phyloP scores from a whole-genome alignment of 345 rosid genomes.

The Durio zibethinus region DNA sequence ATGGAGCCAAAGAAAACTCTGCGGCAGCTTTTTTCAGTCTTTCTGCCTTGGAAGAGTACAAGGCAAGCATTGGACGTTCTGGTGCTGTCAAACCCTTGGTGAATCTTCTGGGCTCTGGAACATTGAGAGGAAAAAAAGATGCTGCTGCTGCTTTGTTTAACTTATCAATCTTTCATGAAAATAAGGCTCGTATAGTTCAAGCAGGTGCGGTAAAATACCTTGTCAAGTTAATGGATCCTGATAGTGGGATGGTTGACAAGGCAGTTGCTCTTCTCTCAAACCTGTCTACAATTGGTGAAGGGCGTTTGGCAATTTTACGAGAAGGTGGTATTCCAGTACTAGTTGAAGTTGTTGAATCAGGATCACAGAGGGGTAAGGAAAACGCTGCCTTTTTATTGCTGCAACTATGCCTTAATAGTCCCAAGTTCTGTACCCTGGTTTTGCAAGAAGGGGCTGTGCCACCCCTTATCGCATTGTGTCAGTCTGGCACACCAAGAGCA shows the following conservation, averaged over 20 bases:
- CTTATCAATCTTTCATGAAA: constrained; percentile 86
- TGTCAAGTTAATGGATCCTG: constrained; percentile 67
- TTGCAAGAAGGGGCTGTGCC: constrained; percentile 97
- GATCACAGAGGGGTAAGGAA: constrained; percentile 92
- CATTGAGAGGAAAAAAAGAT: constrained; percentile 85
- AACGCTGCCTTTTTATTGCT: constrained; percentile 77
- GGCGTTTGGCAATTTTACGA: constrained; percentile 59
- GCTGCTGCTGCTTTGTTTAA: constrained; percentile 91
- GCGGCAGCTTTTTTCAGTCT: constrained; percentile 86
- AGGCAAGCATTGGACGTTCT: constrained; percentile 75
- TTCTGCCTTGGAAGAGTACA: constrained; percentile 70
- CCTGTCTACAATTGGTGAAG: constrained; percentile 78
- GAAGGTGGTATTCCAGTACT: constrained; percentile 77
- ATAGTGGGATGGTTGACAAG: constrained; percentile 82
- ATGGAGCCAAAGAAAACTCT: constrained; percentile 85
- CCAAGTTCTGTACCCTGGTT: constrained; percentile 81
- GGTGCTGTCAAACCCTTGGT: constrained; percentile 77
- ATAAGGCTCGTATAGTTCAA: constrained; percentile 86
- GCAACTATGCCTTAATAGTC: constrained; percentile 75
- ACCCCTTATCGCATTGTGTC: constrained; percentile 92
- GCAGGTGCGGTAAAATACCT: constrained; percentile 91
- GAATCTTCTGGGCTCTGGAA: constrained; percentile 76
- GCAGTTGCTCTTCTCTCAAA: constrained; percentile 87
- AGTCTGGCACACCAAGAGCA: constrained; percentile 90
- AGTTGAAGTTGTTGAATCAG: constrained; percentile 77